A percentile compares a stretch with the other conserved stretches of the same genome.
These are phyloP conservation scores for Penicillium vulpinum DNA, from an alignment of 2,329 filamentous ascomycete species.

Conservation along the genomic window DNA sequence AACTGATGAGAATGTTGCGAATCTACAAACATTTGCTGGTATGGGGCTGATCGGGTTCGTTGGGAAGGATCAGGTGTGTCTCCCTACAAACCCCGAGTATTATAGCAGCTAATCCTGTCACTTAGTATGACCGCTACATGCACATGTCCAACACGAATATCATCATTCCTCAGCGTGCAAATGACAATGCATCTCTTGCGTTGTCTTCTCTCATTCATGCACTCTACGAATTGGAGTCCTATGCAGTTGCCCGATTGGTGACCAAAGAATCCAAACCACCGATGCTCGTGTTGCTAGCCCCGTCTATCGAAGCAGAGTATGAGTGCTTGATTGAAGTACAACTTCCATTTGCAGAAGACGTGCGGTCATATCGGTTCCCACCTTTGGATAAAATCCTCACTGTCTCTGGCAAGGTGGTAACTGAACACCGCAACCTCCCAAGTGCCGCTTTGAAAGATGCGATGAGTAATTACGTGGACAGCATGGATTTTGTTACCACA, in stretches of 20 bases:
- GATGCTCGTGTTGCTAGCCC: constrained; percentile 73
- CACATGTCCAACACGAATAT: constrained; percentile 79
- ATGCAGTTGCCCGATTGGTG: constrained; percentile 83
- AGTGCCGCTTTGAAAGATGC: constrained; percentile 69
- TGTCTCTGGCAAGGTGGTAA: constrained; percentile 76
- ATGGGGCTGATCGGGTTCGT: constrained; percentile 89
- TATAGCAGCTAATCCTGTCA: not conserved
- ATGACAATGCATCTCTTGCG: constrained; percentile 79
- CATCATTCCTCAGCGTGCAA: constrained; percentile 73
- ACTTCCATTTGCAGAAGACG: constrained; percentile 88
- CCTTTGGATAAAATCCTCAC: constrained; percentile 85
- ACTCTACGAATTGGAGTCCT: constrained; percentile 78
- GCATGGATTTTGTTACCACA: constrained; percentile 77
- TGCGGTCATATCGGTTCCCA: constrained; percentile 87
- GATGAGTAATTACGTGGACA: constrained; percentile 90
- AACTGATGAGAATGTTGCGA: constrained; percentile 84
- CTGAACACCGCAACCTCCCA: constrained; percentile 81
- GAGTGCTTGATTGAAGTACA: constrained; percentile 89
- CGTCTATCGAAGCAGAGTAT: constrained; percentile 72
- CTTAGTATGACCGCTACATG: constrained; percentile 77
- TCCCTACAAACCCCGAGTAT: not conserved
- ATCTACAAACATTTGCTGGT: constrained; percentile 71
- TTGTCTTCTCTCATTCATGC: constrained; percentile 88
- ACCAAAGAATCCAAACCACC: constrained; percentile 80
- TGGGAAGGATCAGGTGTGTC: constrained; percentile 63